phyloP scores from a whole-genome alignment of 495 filamentous ascomycete species.

The Trichoderma asperelloides region DNA sequence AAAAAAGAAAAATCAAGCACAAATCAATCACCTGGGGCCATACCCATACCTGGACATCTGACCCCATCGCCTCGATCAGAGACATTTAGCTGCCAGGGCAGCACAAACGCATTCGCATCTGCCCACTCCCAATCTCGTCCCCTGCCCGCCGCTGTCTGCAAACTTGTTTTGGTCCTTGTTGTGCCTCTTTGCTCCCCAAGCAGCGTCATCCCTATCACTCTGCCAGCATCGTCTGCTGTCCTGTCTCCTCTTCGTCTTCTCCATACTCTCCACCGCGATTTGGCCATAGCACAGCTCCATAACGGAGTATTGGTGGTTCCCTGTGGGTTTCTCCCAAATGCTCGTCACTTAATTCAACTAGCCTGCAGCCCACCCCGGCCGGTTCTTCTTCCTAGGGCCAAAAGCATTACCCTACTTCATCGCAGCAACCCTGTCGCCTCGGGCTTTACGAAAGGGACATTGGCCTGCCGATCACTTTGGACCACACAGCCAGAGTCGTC shows the following conservation, averaged over 20 bases:
- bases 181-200: not conserved
- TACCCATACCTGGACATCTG: not conserved
- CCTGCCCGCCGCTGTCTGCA: not conserved
- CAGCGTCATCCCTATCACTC: not conserved
- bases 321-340: conserved; percentile 7
- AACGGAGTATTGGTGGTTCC: not conserved
- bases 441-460: conserved; percentile 9
- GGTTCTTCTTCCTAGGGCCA: conserved; percentile 7
- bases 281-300: not conserved
- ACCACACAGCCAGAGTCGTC: conserved; percentile 8
- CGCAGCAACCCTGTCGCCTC: conserved; percentile 8
- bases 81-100: not conserved
- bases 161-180: not conserved
- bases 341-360: conserved; percentile 9
- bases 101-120: not conserved
- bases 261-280: conserved; percentile 8
- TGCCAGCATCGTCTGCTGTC: not conserved
- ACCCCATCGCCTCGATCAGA: not conserved
- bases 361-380: conserved; percentile 4
- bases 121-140: not conserved
- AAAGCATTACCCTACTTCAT: conserved; percentile 6
- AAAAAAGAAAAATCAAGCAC: too few relatives aligned
- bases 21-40: too few relatives aligned
- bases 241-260: not conserved
- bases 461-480: conserved; percentile 10